phyloP scores from a whole-genome alignment of 805 yeast genomes.

The Martiniozyma abietophila region DNA sequence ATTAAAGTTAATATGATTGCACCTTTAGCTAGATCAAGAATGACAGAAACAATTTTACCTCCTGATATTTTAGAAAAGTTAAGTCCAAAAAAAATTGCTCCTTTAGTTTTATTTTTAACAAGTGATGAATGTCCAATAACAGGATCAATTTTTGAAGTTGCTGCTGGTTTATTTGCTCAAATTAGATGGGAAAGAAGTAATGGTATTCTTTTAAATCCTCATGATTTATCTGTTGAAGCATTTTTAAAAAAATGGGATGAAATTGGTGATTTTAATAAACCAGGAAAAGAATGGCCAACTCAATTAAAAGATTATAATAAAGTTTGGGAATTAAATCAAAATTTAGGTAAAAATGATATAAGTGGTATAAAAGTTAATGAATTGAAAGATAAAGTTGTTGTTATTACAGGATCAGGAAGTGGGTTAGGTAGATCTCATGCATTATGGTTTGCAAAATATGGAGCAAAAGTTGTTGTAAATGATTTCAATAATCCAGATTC shows the following conservation, averaged over 20 bases:
- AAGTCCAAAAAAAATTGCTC: conserved; percentile 86
- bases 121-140: conserved; percentile 55
- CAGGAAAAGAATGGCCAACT: conserved; percentile 55
- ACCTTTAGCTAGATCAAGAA: conserved; percentile 90
- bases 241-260: conserved; percentile 59
- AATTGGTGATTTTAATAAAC: conserved; percentile 52
- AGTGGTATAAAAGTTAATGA: conserved; percentile 43
- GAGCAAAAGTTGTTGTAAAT: conserved; percentile 92
- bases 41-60: conserved; percentile 89
- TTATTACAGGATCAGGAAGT: conserved; percentile 91
- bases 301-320: conserved; percentile 63
- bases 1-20: conserved; percentile 83
- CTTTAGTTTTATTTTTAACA: conserved; percentile 72
- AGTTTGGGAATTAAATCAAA: conserved; percentile 43
- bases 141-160: conserved; percentile 81
- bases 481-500: conserved; percentile 70
- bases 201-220: conserved; percentile 76
- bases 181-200: conserved; percentile 91
- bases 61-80: conserved; percentile 72
- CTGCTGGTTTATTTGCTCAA: conserved; percentile 89
- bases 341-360: conserved; percentile 48
- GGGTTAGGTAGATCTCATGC: conserved; percentile 94
- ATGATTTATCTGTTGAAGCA: conserved; percentile 74
- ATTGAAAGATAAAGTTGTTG: conserved; percentile 74
- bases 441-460: conserved; percentile 71